A percentile compares a stretch with the other conserved stretches of the same genome.
Conservation (phyloP, 2,329 filamentous ascomycete species). For the Geosmithia flava region DNA sequence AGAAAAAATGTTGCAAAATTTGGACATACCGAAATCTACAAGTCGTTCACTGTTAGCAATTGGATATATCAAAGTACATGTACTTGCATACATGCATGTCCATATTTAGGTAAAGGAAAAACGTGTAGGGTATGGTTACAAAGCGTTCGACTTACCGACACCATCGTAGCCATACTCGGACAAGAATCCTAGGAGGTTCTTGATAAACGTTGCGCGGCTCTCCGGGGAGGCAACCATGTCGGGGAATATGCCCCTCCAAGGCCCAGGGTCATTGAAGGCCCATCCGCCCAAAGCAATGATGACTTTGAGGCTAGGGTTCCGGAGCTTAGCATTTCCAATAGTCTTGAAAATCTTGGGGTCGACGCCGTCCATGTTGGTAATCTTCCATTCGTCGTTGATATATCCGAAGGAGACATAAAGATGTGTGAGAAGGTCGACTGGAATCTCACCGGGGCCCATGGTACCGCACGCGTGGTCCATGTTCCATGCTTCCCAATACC, state of each 20-base stretch:
- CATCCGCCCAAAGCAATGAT: constrained; percentile 26
- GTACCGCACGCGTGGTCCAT: constrained; percentile 1
- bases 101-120: too few species aligned
- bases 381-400: background rate
- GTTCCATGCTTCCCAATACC: background rate
- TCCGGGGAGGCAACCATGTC: constrained; percentile 7
- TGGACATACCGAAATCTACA: too few species aligned
- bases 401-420: background rate
- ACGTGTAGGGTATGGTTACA: too few species aligned
- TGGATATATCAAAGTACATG: too few species aligned
- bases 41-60: too few species aligned
- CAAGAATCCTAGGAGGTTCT: constrained; percentile 3
- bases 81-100: too few species aligned
- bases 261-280: constrained; percentile 15
- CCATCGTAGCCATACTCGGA: constrained; percentile 4
- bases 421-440: background rate
- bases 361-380: background rate
- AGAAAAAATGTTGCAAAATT: too few species aligned
- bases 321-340: constrained; percentile 14
- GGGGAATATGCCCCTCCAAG: constrained; percentile 9
- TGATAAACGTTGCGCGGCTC: constrained; percentile 3
- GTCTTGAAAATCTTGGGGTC: constrained; percentile 5
- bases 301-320: constrained; percentile 13
- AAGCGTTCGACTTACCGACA: too few species aligned
- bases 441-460: constrained; percentile 11